These are phyloP conservation scores for Fraxinus paxiana DNA, from an alignment of 305 asterid genomes.

Conservation along the genomic window DNA sequence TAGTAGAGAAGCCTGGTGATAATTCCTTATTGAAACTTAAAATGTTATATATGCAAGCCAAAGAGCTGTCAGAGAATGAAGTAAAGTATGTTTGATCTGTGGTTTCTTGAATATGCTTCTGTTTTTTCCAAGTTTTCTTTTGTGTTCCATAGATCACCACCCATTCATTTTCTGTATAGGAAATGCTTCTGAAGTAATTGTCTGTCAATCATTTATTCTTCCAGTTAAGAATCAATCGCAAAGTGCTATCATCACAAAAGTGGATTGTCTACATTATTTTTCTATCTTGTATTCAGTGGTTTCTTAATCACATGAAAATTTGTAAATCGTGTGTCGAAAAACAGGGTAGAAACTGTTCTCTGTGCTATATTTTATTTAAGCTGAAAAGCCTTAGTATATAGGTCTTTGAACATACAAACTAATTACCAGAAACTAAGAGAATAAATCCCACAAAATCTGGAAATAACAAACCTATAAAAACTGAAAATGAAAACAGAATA, in stretches of 20 bases:
- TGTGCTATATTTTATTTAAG: not conserved
- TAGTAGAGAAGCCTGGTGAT: slow-evolving; percentile 87
- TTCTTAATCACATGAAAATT: not conserved
- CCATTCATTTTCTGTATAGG: not conserved
- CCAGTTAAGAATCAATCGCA: not conserved
- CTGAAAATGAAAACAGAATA: not conserved
- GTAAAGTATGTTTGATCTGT: slow-evolving; percentile 43
- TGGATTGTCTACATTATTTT: not conserved
- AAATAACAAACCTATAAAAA: not conserved
- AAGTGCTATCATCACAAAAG: not conserved
- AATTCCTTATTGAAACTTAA: slow-evolving; percentile 67
- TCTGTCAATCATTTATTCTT: slow-evolving; percentile 6
- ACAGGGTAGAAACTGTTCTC: not conserved
- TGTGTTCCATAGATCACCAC: slow-evolving; percentile 3
- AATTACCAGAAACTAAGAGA: not conserved
- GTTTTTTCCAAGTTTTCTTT: not conserved
- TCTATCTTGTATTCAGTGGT: not conserved
- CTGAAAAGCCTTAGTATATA: not conserved
- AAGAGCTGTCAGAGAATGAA: slow-evolving; percentile 81
- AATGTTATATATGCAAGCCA: slow-evolving; percentile 69
- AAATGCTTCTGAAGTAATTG: not conserved
- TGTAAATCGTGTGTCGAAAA: not conserved
- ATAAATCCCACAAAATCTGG: not conserved
- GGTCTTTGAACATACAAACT: not conserved
- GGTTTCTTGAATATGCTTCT: not conserved